These are phyloP conservation scores for Talaromyces sp. DNA, from an alignment of 2,329 filamentous ascomycete species.

Conservation along the genomic window DNA sequence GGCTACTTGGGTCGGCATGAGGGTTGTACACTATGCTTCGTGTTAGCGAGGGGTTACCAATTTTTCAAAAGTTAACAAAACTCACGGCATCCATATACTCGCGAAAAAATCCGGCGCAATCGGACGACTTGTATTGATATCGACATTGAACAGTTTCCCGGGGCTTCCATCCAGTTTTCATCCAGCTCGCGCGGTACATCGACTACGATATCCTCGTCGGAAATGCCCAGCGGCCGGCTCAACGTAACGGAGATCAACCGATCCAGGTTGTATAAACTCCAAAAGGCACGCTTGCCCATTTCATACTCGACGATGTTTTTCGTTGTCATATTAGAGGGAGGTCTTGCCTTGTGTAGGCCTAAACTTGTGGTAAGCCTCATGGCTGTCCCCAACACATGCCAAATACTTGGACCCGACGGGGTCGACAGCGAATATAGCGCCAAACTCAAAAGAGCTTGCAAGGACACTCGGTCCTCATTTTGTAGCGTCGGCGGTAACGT, in stretches of 20 bases:
- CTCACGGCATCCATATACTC: constrained; percentile 36
- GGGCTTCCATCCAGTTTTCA: constrained; percentile 34
- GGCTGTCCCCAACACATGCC: constrained; percentile 35
- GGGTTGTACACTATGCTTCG: constrained; percentile 29
- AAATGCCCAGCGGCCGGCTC: constrained; percentile 36
- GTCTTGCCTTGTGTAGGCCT: constrained; percentile 31
- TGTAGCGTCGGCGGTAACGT: constrained; percentile 30
- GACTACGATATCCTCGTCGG: constrained; percentile 40
- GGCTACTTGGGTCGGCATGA: constrained; percentile 20
- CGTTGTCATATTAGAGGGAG: constrained; percentile 12
- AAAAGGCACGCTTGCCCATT: constrained; percentile 40
- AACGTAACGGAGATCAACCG: constrained; percentile 37
- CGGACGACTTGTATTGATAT: constrained; percentile 34
- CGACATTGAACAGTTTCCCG: constrained; percentile 32
- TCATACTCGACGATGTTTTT: constrained; percentile 31
- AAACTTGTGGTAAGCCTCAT: constrained; percentile 35
- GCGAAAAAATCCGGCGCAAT: constrained; percentile 34
- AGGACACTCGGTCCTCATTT: constrained; percentile 34
- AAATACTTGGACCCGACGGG: constrained; percentile 34
- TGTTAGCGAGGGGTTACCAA: constrained; percentile 7
- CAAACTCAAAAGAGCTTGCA: constrained; percentile 32
- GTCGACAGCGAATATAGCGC: constrained; percentile 36
- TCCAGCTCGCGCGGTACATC: constrained; percentile 34
- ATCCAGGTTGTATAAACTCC: constrained; percentile 42
- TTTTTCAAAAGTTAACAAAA: neutral